These are phyloP conservation scores for Seiridium cupressi DNA, from an alignment of 2,329 filamentous ascomycete species.

Conservation along the genomic window DNA sequence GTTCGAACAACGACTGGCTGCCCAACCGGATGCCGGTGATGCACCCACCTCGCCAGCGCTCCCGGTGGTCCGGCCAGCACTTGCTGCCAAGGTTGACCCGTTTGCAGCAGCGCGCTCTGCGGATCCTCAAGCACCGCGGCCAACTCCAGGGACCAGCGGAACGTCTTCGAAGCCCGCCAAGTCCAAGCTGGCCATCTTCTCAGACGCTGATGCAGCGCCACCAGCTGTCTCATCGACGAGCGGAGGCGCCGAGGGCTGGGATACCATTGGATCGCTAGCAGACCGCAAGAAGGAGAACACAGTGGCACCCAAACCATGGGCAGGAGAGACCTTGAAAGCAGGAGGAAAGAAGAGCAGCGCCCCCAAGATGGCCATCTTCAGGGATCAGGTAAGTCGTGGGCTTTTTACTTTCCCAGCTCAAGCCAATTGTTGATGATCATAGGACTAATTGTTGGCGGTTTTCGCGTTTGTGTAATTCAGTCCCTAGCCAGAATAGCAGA, in stretches of 20 bases:
- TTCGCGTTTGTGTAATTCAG: slow-evolving; percentile 46
- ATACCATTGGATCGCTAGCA: slow-evolving; percentile 81
- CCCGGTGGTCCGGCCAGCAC: slow-evolving; percentile 75
- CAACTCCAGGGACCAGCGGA: slow-evolving; percentile 44
- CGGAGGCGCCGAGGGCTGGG: slow-evolving; percentile 73
- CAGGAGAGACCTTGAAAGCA: slow-evolving; percentile 83
- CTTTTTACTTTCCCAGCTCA: slow-evolving; percentile 32
- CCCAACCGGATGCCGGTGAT: slow-evolving; percentile 56
- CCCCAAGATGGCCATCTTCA: slow-evolving; percentile 89
- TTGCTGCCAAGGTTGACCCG: slow-evolving; percentile 83
- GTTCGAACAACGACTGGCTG: slow-evolving; percentile 77
- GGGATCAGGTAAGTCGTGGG: slow-evolving; percentile 80
- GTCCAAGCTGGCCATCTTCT: slow-evolving; percentile 88
- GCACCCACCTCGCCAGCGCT: slow-evolving; percentile 85
- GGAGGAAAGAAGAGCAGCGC: slow-evolving; percentile 76
- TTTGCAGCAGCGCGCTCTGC: slow-evolving; percentile 58
- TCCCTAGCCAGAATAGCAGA: slow-evolving; percentile 59
- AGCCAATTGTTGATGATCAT: slow-evolving; percentile 78
- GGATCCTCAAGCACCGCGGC: slow-evolving; percentile 66
- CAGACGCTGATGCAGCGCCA: slow-evolving; percentile 66
- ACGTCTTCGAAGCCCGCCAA: slow-evolving; percentile 64
- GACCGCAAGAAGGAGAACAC: slow-evolving; percentile 94
- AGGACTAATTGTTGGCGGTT: slow-evolving; percentile 82
- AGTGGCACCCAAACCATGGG: slow-evolving; percentile 85
- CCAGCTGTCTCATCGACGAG: slow-evolving; percentile 53